Base-by-base conservation (phyloP, 202 grass and related monocot genomes). In the Tripidium arundinaceum region DNA sequence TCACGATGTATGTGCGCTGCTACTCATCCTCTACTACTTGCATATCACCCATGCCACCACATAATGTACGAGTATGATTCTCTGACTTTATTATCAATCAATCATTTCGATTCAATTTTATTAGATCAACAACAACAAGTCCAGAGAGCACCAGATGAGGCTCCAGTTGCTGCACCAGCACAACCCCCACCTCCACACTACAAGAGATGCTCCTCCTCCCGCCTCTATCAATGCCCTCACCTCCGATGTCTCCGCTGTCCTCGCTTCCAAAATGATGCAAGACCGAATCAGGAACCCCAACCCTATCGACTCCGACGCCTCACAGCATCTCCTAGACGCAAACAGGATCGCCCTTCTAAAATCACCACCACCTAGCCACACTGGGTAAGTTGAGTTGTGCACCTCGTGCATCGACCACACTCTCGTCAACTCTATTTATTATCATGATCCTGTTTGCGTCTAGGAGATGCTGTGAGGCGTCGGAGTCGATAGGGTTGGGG, bases 81-180 rank as follows among this genome's bases (percentile, higher is more conserved):
- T n/a, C n/a, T n/a, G n/a, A n/a, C n/a, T n/a, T n/a, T n/a, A n/a
- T n/a, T n/a, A 52, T 3, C 38, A 18, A 47, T 63, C 27, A 18
- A 64, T 18, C 60, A 11, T 19, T 21, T 54, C 50, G 19, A 54
- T 54, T 54, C 50, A 1, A 50, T 50, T 54, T 54, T n/a, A 21
- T 59, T 59, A 24, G n/a, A n/a, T n/a, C n/a, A n/a, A n/a, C n/a
- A n/a, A n/a, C n/a, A n/a, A n/a, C n/a, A n/a, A n/a, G 67, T 84
- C 94, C 42, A 90, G 91, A 74, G 94, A 97, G 42, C 91, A 93
- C 21, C 91, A 97, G 60, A 88, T 94, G 87, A 88, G 89, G 36
- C 71, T 94, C 22, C 94, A 97, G 18, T 18, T 91, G 24, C 70
- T 93, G 77, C 90, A 94, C 15, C 94, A 90, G 34, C 89, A 89